Percentiles rank a stretch among this genome's conserved stretches.
Evolutionary conservation across 139 green algal genomes (phyloP).

Genomic region (Picochlorum sp.): DNA sequence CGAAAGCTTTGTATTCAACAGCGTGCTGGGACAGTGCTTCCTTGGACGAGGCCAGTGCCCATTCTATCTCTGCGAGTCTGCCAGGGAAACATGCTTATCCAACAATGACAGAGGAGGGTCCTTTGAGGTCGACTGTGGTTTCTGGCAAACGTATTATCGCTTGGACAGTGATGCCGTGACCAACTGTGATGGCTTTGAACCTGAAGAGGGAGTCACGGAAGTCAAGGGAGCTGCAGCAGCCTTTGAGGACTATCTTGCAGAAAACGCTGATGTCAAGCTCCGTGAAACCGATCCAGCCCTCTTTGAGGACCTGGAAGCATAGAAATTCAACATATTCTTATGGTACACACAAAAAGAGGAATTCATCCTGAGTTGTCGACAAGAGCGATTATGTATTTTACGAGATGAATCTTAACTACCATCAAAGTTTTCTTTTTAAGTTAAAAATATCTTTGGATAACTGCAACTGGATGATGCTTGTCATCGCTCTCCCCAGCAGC

Average conservation of each 20-base stretch:
- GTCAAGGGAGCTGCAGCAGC: background rate
- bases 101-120: conserved; percentile 13
- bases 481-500: too few relatives aligned
- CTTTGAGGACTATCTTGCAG: background rate
- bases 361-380: too few relatives aligned
- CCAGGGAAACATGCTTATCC: background rate
- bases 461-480: too few relatives aligned
- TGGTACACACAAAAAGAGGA: too few relatives aligned
- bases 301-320: too few relatives aligned
- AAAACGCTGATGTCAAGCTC: background rate
- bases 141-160: conserved; percentile 35
- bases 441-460: too few relatives aligned
- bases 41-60: conserved; percentile 23
- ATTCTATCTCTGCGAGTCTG: background rate
- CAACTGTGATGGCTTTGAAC: background rate
- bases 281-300: background rate
- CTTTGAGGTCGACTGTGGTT: conserved; percentile 23
- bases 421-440: too few relatives aligned
- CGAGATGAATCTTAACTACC: too few relatives aligned
- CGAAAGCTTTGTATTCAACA: conserved; percentile 28
- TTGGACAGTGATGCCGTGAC: conserved; percentile 8
- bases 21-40: conserved; percentile 28
- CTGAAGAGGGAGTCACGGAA: background rate
- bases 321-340: too few relatives aligned
- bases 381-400: too few relatives aligned